phyloP scores from a whole-genome alignment of 2,329 filamentous ascomycete species.

The Scedosporium dehoogii region DNA sequence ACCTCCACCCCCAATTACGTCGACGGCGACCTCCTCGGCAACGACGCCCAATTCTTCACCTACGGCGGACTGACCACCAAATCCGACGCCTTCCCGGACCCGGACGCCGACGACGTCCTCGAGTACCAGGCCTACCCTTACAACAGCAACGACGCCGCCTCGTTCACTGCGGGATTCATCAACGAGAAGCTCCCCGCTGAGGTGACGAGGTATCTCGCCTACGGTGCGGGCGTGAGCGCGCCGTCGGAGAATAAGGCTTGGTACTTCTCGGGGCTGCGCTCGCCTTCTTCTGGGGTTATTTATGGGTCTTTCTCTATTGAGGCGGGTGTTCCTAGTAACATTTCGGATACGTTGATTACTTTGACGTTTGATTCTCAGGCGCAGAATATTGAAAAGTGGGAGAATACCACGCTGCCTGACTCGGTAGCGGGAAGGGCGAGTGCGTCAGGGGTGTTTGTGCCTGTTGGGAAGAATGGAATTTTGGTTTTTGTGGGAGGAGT shows the following conservation, averaged over 20 bases:
- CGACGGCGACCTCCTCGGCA: constrained; percentile 56
- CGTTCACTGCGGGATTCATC: constrained; percentile 34
- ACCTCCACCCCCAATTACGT: constrained; percentile 45
- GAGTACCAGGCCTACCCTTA: constrained; percentile 38
- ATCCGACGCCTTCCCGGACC: constrained; percentile 25
- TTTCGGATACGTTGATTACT: constrained; percentile 45
- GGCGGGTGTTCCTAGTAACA: constrained; percentile 24
- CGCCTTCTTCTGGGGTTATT: constrained; percentile 39
- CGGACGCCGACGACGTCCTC: constrained; percentile 32
- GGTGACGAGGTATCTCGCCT: constrained; percentile 53
- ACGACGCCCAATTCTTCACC: constrained; percentile 51
- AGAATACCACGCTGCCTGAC: constrained; percentile 42
- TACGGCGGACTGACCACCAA: constrained; percentile 47
- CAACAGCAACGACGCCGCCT: not conserved
- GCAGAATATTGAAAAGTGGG: constrained; percentile 42
- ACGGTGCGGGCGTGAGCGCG: constrained; percentile 52
- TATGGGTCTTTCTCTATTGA: constrained; percentile 22
- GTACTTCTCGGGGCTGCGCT: constrained; percentile 58
- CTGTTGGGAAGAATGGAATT: constrained; percentile 66
- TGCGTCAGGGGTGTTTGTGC: constrained; percentile 63
- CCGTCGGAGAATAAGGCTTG: constrained; percentile 63
- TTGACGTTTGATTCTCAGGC: constrained; percentile 44
- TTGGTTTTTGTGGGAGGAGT: constrained; percentile 71
- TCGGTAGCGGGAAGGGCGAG: constrained; percentile 46
- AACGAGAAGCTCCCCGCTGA: constrained; percentile 27